A percentile compares a stretch with the other conserved stretches of the same genome.
phyloP scores from a whole-genome alignment of 31 red algal species.

The Odonthalia washingtoniensis region DNA sequence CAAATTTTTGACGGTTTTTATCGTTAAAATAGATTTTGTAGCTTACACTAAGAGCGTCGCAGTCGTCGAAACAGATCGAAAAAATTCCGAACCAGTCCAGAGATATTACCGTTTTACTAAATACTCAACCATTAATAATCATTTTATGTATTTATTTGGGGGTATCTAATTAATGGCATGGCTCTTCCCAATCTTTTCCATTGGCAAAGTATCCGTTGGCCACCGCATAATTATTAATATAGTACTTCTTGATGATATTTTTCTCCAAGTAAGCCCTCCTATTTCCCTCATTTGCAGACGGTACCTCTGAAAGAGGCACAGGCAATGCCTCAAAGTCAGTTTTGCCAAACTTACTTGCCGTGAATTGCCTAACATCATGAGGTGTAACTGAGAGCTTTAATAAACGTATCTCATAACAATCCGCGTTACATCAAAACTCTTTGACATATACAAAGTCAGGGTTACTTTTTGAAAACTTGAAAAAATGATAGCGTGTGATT shows the following conservation, averaged over 20 bases:
- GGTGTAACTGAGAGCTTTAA: background rate
- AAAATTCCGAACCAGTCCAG: too few relatives aligned
- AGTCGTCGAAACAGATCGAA: too few relatives aligned
- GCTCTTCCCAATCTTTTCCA: constrained; percentile 66
- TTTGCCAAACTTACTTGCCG: background rate
- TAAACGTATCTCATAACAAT: background rate
- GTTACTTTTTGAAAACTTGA: constrained; percentile 26
- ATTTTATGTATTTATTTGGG: too few relatives aligned
- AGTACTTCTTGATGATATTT: constrained; percentile 32
- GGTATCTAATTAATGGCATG: too few relatives aligned
- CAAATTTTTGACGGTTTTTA: too few relatives aligned
- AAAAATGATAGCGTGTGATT: constrained; percentile 51
- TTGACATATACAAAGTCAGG: background rate
- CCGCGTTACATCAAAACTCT: background rate
- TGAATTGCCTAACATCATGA: too few relatives aligned
- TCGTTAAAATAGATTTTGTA: too few relatives aligned
- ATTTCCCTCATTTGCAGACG: constrained; percentile 24
- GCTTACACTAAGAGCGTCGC: too few relatives aligned
- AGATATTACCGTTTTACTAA: too few relatives aligned
- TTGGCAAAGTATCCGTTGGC: constrained; percentile 78
- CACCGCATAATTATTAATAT: constrained; percentile 5
- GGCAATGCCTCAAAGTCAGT: background rate
- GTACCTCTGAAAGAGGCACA: constrained; percentile 12
- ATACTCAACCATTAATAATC: constrained; percentile 73
- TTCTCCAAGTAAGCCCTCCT: constrained; percentile 23